These are phyloP conservation scores for Lactarius quietus DNA, from an alignment of 768 basidiomycete genomes.

Conservation along the genomic window DNA sequence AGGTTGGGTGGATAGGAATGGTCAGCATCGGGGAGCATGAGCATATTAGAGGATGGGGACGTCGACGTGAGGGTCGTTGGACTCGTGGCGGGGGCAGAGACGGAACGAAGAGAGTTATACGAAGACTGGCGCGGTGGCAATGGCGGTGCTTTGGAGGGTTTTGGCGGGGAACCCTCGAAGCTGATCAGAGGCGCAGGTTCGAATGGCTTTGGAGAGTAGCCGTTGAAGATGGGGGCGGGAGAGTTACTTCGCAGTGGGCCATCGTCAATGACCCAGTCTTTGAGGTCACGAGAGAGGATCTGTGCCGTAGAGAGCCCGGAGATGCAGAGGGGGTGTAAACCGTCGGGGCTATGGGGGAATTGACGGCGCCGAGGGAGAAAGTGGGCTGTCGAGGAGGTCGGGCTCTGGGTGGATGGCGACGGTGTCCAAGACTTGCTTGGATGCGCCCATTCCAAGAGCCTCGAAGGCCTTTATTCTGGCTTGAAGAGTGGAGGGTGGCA, in stretches of 20 bases:
- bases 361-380: conserved; percentile 15
- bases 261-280: conserved; percentile 67
- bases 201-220: conserved; percentile 18
- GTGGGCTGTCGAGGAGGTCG: conserved; percentile 22
- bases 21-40: conserved; percentile 40
- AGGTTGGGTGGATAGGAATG: conserved; percentile 48
- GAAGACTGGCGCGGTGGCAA: conserved; percentile 63
- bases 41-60: conserved; percentile 39
- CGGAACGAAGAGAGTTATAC: conserved; percentile 39
- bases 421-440: conserved; percentile 19
- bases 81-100: conserved; percentile 46
- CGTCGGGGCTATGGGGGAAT: conserved; percentile 22
- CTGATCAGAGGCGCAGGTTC: conserved; percentile 46
- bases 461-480: conserved; percentile 27
- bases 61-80: conserved; percentile 31
- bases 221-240: not conserved
- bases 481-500: conserved; percentile 24
- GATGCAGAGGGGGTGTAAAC: conserved; percentile 20
- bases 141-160: conserved; percentile 42
- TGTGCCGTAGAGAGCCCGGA: conserved; percentile 26
- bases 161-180: conserved; percentile 45
- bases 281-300: conserved; percentile 63
- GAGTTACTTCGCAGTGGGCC: conserved; percentile 33
- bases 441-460: conserved; percentile 18
- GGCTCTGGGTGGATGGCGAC: conserved; percentile 18